phyloP scores from a whole-genome alignment of 208 protist genomes.

The Trichomonas vaginalis region DNA sequence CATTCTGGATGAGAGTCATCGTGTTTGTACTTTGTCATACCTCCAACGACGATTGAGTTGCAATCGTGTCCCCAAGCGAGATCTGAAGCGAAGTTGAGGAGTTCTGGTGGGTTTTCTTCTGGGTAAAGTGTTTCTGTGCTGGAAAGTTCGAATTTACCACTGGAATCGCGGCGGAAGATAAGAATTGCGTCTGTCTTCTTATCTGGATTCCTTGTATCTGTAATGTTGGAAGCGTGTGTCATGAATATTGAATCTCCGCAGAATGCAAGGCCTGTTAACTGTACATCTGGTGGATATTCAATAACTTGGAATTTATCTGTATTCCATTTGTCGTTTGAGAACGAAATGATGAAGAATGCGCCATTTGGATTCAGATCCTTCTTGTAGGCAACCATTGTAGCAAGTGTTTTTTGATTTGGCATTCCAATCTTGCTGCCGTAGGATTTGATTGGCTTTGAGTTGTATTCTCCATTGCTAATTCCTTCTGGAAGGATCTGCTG shows the following conservation, averaged over 20 bases:
- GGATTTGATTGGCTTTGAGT: background rate
- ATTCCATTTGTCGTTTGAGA: background rate
- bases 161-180: background rate
- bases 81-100: background rate
- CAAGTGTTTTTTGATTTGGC: background rate
- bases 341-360: background rate
- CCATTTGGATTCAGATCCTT: background rate
- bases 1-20: background rate
- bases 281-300: background rate
- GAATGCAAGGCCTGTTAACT: background rate
- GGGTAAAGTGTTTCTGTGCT: background rate
- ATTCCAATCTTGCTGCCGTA: background rate
- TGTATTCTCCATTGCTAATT: background rate
- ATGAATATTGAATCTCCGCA: background rate
- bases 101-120: background rate
- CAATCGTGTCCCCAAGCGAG: background rate
- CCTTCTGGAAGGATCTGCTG: background rate
- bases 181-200: background rate
- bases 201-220: background rate
- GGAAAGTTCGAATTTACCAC: background rate
- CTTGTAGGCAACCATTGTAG: background rate
- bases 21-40: background rate
- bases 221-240: background rate
- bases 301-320: background rate
- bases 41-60: background rate